Percentiles rank a stretch among this genome's conserved stretches.
Conservation (phyloP, 2,329 filamentous ascomycete genomes). For the Colletotrichum plurivorum region DNA sequence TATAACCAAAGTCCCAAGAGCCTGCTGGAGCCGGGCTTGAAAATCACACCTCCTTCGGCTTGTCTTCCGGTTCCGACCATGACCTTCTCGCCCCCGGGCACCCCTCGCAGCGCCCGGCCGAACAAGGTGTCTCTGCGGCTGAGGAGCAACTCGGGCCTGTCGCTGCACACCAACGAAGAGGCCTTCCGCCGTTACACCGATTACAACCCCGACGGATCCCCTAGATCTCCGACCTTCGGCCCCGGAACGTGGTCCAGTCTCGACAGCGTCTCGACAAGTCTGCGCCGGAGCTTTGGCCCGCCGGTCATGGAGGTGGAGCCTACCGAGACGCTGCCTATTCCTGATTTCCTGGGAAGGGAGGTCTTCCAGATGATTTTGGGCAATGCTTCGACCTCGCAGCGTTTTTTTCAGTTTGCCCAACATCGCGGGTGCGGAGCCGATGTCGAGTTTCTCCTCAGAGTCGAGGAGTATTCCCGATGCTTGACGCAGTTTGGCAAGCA, state of each 20-base stretch:
- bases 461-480: conserved; percentile 61
- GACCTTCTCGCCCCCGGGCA: conserved; percentile 46
- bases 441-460: conserved; percentile 66
- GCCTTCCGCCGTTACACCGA: conserved; percentile 62
- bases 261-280: conserved; percentile 40
- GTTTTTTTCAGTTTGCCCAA: conserved; percentile 65
- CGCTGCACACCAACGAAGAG: conserved; percentile 59
- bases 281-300: conserved; percentile 33
- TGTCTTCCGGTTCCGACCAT: conserved; percentile 22
- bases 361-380: conserved; percentile 65
- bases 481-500: conserved; percentile 60
- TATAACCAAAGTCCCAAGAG: conserved; percentile 4
- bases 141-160: conserved; percentile 62
- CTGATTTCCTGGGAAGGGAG: conserved; percentile 64
- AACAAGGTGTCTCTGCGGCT: conserved; percentile 49
- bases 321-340: conserved; percentile 47
- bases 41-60: conserved; percentile 4
- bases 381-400: conserved; percentile 61
- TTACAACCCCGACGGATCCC: conserved; percentile 58
- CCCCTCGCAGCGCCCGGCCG: conserved; percentile 39
- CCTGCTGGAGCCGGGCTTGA: conserved; percentile 10
- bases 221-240: conserved; percentile 45
- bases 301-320: conserved; percentile 22
- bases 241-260: conserved; percentile 40
- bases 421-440: conserved; percentile 62